Evolutionary conservation across 1,139 yeast genomes (phyloP).

Genomic region (Debaryomycetaceae sp.): DNA sequence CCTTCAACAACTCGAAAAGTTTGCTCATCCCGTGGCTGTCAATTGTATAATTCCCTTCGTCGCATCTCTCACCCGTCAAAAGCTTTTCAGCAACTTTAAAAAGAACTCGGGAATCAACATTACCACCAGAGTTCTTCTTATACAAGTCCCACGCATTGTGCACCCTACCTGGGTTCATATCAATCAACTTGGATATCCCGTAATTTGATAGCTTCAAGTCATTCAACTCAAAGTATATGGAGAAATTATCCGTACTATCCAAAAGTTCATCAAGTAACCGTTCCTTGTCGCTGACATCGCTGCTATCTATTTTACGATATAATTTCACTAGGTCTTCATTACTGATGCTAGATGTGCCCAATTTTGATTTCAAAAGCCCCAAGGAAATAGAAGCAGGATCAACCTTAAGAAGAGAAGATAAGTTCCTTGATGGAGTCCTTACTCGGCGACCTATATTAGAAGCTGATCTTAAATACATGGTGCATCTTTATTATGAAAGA

Average conservation of each 20-base stretch:
- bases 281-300: conserved; percentile 8
- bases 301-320: conserved; percentile 7
- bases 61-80: conserved; percentile 18
- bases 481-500: neutral
- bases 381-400: conserved; percentile 2
- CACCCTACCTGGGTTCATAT: conserved; percentile 41
- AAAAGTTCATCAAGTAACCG: conserved; percentile 10
- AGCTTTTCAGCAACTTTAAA: conserved; percentile 18
- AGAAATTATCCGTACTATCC: conserved; percentile 1
- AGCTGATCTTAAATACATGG: neutral
- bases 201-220: conserved; percentile 13
- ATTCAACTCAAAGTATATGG: conserved; percentile 7
- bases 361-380: conserved; percentile 1
- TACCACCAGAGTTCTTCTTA: conserved; percentile 17
- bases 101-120: conserved; percentile 11
- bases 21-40: conserved; percentile 6
- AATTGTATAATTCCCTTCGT: conserved; percentile 6
- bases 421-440: neutral
- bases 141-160: conserved; percentile 32
- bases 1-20: conserved; percentile 2
- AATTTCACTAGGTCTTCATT: conserved; percentile 9
- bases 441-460: neutral
- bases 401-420: conserved; percentile 1
- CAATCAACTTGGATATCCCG: conserved; percentile 24
- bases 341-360: conserved; percentile 5